Base-by-base conservation (phyloP, 192 early-diverging fungal species). In the Coemansia sp. region DNA sequence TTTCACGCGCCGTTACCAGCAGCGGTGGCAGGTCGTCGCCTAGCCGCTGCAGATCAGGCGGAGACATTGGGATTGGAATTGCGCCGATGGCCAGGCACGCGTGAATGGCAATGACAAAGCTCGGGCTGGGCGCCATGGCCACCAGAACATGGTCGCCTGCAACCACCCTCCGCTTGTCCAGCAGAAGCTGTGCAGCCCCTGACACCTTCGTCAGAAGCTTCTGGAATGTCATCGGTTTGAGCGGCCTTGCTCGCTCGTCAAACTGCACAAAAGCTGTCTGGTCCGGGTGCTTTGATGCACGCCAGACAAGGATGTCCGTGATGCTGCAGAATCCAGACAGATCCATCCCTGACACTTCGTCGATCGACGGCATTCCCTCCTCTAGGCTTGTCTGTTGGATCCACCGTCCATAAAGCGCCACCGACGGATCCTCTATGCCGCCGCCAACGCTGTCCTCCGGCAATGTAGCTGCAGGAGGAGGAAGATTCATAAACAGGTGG, bases 11-110 rank as follows among this genome's bases (percentile, higher is more conserved):
- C 4, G 90, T 70, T 9, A 80, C 84, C 58, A 91, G 80, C 62
- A 94, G 58, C 10, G 79, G 72, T 4, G 85, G 79, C n/a, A 91
- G 81, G 63, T 93, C 91, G 51, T 95, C 93, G 19, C 84, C 71
- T 26, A 89, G 69, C 15, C 90, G 85, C 22, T 65, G 61, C 2
- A 69, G 66, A 63, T 95, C 94, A n/a, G 86, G 85, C 51, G 87
- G 83, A n/a, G 87, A 71, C 6, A 93, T 64, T 3, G 92, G 88
- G 26, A 95, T 89, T 10, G 89, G 82, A 3, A 91, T 72, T 0
- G 90, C 82, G 37, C 94, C 94, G 3, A 92, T 80, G n/a, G 89
- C 84, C 67, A 94, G 79, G 73, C 94, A 95, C 22, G 94, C 92
- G 74, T 91, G 90, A 9, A 95, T 63, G 1, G 88, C 84, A 10